These are phyloP conservation scores for Triticum timopheevii DNA, from an alignment of 176 grass and related monocot species.

Conservation along the genomic window DNA sequence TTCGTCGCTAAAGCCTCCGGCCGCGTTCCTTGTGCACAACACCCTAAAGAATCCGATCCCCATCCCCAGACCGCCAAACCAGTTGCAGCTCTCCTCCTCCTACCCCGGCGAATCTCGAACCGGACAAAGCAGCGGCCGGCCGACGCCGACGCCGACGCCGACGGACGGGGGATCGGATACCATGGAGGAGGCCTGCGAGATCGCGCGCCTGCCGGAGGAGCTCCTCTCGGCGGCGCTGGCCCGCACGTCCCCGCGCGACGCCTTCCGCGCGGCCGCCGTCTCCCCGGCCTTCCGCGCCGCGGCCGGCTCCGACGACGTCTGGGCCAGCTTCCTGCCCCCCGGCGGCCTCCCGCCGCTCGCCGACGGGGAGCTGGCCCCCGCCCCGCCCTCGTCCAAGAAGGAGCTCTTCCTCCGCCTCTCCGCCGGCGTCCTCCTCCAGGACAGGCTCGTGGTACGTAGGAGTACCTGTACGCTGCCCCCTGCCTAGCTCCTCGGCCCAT, in stretches of 20 bases:
- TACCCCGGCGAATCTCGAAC: no score
- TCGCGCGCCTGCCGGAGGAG: conserved; percentile 45
- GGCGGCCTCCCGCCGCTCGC: conserved; percentile 35
- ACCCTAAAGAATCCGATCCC: no score
- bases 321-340: neutral
- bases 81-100: no score
- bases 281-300: conserved; percentile 48
- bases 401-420: conserved; percentile 51
- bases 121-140: no score
- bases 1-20: no score
- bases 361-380: conserved; percentile 14
- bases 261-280: conserved; percentile 2
- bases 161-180: no score
- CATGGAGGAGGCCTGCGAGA: neutral
- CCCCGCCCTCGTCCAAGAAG: conserved; percentile 31
- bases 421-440: conserved; percentile 40
- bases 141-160: no score
- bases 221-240: conserved; percentile 48
- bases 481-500: no score
- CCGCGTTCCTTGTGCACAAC: no score
- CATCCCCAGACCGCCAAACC: no score
- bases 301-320: conserved; percentile 47
- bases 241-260: conserved; percentile 34
- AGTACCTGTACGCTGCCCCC: no score
- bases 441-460: conserved; percentile 36